Evolutionary conservation across 148 eudicot genomes (phyloP).

Genomic region (Rhododendron kiyosumense): DNA sequence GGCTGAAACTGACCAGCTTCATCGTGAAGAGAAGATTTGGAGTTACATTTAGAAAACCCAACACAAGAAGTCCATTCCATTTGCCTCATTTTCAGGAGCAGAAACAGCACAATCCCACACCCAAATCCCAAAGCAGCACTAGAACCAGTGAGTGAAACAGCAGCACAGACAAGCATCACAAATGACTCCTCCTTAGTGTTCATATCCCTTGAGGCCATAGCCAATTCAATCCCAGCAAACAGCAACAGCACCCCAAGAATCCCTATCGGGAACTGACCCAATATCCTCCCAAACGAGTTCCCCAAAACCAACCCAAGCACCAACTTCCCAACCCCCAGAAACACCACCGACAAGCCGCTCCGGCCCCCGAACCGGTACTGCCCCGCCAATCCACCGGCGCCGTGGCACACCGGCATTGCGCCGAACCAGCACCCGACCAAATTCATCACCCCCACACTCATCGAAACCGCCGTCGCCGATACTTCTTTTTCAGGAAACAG

Average conservation of each 20-base stretch:
- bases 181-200: slow-evolving; percentile 48
- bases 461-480: slow-evolving; percentile 39
- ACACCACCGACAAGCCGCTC: slow-evolving; percentile 45
- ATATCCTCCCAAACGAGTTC: slow-evolving; percentile 44
- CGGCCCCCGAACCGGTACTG: slow-evolving; percentile 58
- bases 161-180: slow-evolving; percentile 59
- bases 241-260: slow-evolving; percentile 48
- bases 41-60: not conserved
- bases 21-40: slow-evolving; percentile 10
- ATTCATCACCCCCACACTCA: slow-evolving; percentile 52
- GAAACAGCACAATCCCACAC: slow-evolving; percentile 41
- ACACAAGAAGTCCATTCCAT: slow-evolving; percentile 20
- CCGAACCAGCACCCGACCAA: slow-evolving; percentile 61
- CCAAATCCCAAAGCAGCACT: slow-evolving; percentile 57
- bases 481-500: slow-evolving; percentile 37
- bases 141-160: slow-evolving; percentile 56
- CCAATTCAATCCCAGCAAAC: slow-evolving; percentile 59
- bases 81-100: slow-evolving; percentile 44
- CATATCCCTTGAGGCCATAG: slow-evolving; percentile 60
- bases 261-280: slow-evolving; percentile 45
- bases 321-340: slow-evolving; percentile 41
- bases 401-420: slow-evolving; percentile 62
- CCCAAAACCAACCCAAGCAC: slow-evolving; percentile 40
- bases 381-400: slow-evolving; percentile 58
- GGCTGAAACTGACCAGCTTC: slow-evolving; percentile 8